Evolutionary conservation across 1,139 yeast species (phyloP).

Genomic region (Kazachstania sp.): DNA sequence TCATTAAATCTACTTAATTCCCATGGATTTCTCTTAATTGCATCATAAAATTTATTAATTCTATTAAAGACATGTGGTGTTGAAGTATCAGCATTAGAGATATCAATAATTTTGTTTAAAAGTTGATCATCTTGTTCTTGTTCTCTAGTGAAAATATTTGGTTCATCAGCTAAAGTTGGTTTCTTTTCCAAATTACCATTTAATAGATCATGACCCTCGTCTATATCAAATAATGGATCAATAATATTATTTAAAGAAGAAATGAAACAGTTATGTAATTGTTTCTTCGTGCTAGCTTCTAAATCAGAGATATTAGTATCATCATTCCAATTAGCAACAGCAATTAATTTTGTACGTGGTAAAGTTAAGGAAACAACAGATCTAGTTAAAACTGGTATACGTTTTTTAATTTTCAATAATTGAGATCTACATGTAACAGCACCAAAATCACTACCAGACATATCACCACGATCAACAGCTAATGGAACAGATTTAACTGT

Average conservation of each 20-base stretch:
- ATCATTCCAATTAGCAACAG: background rate
- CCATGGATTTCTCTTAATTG: slow-evolving; percentile 12
- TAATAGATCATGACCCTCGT: no score
- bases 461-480: slow-evolving; percentile 1
- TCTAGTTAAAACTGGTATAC: slow-evolving; percentile 7
- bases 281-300: background rate
- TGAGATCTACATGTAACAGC: slow-evolving; percentile 8
- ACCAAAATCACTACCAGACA: background rate
- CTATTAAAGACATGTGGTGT: slow-evolving; percentile 10
- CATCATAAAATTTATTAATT: slow-evolving; percentile 11
- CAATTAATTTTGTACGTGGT: slow-evolving; percentile 1
- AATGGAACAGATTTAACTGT: slow-evolving; percentile 11
- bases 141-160: background rate
- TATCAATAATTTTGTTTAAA: slow-evolving; percentile 10
- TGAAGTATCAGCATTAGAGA: slow-evolving; percentile 6
- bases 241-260: slow-evolving; percentile 7
- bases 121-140: background rate
- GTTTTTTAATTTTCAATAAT: slow-evolving; percentile 4
- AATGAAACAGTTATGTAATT: slow-evolving; percentile 12
- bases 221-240: slow-evolving; percentile 7
- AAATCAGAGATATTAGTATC: no score
- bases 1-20: slow-evolving; percentile 12
- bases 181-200: no score
- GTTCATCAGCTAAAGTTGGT: no score
- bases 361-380: slow-evolving; percentile 13